A percentile compares a stretch with the other conserved stretches of the same genome.
These are phyloP conservation scores for Aplosporella prunicola DNA, from an alignment of 2,329 filamentous ascomycete species.

Conservation along the genomic window DNA sequence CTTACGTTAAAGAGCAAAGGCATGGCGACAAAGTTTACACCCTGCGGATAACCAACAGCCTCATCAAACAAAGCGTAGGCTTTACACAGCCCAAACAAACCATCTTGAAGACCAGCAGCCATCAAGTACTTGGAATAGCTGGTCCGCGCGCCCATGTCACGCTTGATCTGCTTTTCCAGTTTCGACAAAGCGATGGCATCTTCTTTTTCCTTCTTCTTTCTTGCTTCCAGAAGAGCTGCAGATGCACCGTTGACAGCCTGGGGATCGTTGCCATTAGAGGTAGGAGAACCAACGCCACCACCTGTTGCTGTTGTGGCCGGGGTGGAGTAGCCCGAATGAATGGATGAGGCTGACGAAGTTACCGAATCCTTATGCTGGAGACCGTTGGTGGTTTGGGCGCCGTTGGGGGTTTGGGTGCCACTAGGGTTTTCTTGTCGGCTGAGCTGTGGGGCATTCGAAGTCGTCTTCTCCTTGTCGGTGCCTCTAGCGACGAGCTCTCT, in stretches of 20 bases:
- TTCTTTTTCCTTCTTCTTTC: conserved; percentile 69
- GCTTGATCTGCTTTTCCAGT: conserved; percentile 83
- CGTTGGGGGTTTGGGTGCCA: too few relatives aligned
- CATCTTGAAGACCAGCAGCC: conserved; percentile 83
- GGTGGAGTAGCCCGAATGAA: conserved; percentile 67
- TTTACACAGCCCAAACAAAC: conserved; percentile 91
- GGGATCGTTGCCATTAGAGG: conserved; percentile 47
- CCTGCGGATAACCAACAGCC: conserved; percentile 89
- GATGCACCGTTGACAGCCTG: conserved; percentile 57
- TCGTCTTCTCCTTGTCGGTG: conserved; percentile 59
- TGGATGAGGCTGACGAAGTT: conserved; percentile 72
- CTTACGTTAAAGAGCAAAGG: conserved; percentile 85
- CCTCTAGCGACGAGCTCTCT: conserved; percentile 69
- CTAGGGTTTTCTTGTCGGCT: conserved; percentile 4
- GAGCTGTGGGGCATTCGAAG: conserved; percentile 16
- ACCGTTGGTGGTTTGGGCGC: conserved; percentile 36
- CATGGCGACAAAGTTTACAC: conserved; percentile 92
- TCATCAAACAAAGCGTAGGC: conserved; percentile 95
- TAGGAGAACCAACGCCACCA: conserved; percentile 40
- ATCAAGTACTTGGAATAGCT: conserved; percentile 96
- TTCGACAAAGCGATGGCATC: conserved; percentile 65
- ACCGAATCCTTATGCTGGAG: conserved; percentile 56
- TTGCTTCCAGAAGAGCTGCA: conserved; percentile 50
- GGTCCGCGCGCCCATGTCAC: conserved; percentile 83
- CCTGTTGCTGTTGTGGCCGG: conserved; percentile 48